Evolutionary conservation across 345 rosid genomes (phyloP), one percentile per base, ranked within the genome.

Genomic region (Camelina laxa): DNA sequence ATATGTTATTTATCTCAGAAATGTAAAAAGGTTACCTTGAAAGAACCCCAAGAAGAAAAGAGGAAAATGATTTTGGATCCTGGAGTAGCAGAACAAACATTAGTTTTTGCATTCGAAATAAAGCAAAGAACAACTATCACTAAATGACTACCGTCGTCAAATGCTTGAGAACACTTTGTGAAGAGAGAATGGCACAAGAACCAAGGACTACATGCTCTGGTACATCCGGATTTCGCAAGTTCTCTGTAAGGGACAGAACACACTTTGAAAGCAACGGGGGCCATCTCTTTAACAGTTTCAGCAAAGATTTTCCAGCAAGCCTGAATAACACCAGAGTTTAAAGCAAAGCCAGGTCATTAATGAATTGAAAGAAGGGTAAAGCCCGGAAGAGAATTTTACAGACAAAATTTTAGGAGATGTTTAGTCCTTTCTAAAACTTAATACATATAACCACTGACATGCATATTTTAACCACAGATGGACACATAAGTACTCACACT

Each of bases 221-320:
- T 35, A 95, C 69, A 65, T 41, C 83, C 12, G 88, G 84, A 67
- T 82, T 88, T 76, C 73, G 82, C 75, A 95, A 85, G 79, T 89
- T 90, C 74, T 79, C 86, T 70, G 87, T 71, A 66, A 91, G 92
- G 64, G 87, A 83, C 41, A 87, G 76, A 67, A 92, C 91, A 81
- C 97, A 95, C 80, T 95, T 89, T 53, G 97, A 88, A 69, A 89
- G 89, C 85, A 89, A 82, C 41, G 86, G 76, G 48, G 99, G 97
- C 99, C 99, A 95, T 82, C 96, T 92, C 86, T 95, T 95, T 58
- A 95, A 80, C 78, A 95, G 79, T 88, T 92, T 95, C 79, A 87
- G 80, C 75, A 95, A 85, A 67, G 97, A 84, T 77, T 90, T 92
- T 80, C 93, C 96, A 83, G 99, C 99, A 82, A 89, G 90, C 75